Conservation (phyloP, 257 asterid species). For the Paulownia fortunei region DNA sequence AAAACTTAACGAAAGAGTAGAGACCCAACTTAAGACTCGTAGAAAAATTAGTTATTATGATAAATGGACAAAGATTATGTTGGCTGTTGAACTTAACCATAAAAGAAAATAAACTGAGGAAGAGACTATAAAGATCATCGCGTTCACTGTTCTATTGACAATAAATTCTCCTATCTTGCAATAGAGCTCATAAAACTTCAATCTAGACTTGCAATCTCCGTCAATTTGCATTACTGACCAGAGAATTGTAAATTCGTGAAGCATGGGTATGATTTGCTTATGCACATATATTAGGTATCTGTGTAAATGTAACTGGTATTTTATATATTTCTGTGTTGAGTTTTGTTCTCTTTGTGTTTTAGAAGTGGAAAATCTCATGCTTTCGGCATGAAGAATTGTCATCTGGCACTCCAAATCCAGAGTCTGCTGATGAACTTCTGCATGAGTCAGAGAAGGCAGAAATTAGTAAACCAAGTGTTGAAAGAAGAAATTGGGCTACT, state of each 20-base stretch:
- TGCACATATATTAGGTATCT: conserved; percentile 23
- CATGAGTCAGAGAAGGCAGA: conserved; percentile 56
- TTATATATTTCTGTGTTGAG: conserved; percentile 21
- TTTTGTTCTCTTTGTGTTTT: conserved; percentile 33
- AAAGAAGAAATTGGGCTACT: conserved; percentile 47
- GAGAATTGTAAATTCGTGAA: not conserved
- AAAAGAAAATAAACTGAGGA: not conserved
- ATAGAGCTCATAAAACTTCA: not conserved
- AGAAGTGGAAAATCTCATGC: conserved; percentile 80
- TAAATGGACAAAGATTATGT: not conserved
- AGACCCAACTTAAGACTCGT: not conserved
- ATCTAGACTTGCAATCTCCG: not conserved
- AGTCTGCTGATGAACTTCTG: conserved; percentile 54
- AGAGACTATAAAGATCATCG: not conserved
- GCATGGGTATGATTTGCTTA: conserved; percentile 4
- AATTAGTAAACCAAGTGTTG: conserved; percentile 42
- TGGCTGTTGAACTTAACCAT: conserved; percentile 2
- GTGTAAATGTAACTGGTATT: not conserved
- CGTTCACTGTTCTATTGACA: not conserved
- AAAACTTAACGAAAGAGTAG: conserved; percentile 1
- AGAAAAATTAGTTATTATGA: not conserved
- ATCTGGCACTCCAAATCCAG: conserved; percentile 50
- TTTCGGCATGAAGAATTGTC: conserved; percentile 70
- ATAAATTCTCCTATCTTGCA: not conserved
- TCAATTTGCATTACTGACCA: conserved; percentile 6